Base-by-base conservation (phyloP, 2,329 filamentous ascomycete genomes). In the Raffaelea deltoideospora region DNA sequence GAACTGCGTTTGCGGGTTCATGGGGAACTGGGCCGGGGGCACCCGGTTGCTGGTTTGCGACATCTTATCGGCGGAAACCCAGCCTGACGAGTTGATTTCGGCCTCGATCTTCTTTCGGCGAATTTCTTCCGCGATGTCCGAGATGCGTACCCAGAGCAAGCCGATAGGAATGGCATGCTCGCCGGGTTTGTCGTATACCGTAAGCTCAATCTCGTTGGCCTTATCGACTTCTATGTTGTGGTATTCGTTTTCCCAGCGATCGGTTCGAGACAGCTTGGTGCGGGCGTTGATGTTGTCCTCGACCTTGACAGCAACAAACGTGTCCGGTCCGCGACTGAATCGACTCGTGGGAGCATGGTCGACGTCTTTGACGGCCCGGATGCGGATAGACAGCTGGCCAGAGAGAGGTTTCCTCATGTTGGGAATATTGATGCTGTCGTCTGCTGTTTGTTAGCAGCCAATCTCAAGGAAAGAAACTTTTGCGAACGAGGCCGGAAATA, bases 61-160 rank as follows among this genome's bases (percentile, higher is more conserved):
- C 83, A 96, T 93, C 53, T 88, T 83, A 56, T 96, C 90, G 36
- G 90, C 90, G 45, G 90, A 94, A 37, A 95, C 88, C 90, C 90
- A 98, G 37, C 88, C 90, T 31, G 84, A 86, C 51, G 78, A 82
- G 56, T 87, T 93, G 54, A 95, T 83, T 53, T 98, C 90, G 13
- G 85, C 81, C 60, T 98, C 90, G 43, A 98, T 92, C 63, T 81
- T 92, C 68, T 96, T 96, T 43, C 87, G 77, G 53, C 90, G 80
- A 70, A 98, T 88, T 58, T 98, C 90, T 54, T 98, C 90, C 2
- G 86, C 85, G 46, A 98, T 93, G 55, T 98, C 90, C 14, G 90
- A 93, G 52, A 98, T 88, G 41, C 90, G 73, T 40, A 98, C 78
- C 90, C 90, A 98, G 13, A 96, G 70, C 69, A 98, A 77, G 39